A percentile compares a stretch with the other conserved stretches of the same genome.
Conservation (phyloP, 805 yeast species). For the Starmerella vaccinii region DNA sequence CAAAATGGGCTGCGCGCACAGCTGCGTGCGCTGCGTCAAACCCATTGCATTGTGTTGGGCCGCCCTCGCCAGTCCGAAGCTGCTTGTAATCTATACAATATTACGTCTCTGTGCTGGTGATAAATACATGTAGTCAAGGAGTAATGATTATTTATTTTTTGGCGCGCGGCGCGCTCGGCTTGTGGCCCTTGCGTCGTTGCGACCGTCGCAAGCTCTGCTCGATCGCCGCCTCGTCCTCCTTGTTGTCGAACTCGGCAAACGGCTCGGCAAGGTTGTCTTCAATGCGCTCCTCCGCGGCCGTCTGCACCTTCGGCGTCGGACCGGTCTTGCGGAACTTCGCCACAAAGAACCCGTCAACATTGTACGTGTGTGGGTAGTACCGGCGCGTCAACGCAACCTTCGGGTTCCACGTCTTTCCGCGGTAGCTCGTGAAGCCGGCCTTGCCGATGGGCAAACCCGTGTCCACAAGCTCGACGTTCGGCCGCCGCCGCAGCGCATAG, state of each 20-base stretch:
- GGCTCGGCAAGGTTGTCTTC: constrained; percentile 79
- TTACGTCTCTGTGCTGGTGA: background rate
- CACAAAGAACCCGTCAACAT: constrained; percentile 96
- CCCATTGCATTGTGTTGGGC: too few species aligned
- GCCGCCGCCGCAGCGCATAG: constrained; percentile 90
- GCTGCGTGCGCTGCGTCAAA: too few species aligned
- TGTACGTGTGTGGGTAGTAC: constrained; percentile 96
- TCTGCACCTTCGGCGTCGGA: constrained; percentile 70
- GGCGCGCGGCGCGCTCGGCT: constrained; percentile 20
- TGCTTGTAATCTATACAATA: too few species aligned
- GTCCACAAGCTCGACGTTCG: constrained; percentile 89
- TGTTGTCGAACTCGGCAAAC: constrained; percentile 70
- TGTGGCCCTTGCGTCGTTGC: constrained; percentile 29
- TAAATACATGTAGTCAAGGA: background rate
- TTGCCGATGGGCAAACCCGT: constrained; percentile 89
- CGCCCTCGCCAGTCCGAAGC: too few species aligned
- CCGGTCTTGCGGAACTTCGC: constrained; percentile 92
- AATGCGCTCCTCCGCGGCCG: constrained; percentile 61
- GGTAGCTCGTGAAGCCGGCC: constrained; percentile 84
- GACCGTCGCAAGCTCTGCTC: constrained; percentile 39
- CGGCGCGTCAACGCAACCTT: constrained; percentile 75
- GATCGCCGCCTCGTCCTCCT: constrained; percentile 65
- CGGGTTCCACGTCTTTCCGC: constrained; percentile 85
- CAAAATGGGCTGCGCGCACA: too few species aligned
- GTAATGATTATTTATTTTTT: background rate